Evolutionary conservation across 176 grass and related monocot species (phyloP), one percentile per base, ranked within the genome.

Genomic region (Metroxylon sagu): DNA sequence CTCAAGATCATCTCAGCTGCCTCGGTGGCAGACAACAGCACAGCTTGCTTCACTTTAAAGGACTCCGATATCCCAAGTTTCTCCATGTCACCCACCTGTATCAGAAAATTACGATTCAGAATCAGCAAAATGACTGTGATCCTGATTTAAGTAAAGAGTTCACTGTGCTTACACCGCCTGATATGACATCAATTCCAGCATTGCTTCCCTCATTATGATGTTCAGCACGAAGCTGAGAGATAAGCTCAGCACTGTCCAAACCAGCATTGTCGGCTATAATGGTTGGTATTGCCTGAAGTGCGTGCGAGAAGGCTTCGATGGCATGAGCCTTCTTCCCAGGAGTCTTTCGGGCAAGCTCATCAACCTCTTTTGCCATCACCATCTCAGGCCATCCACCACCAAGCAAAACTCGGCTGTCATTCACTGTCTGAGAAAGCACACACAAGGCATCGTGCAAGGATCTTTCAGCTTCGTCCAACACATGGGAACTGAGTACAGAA

Each of bases 381-480:
- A 97, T 91, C 81, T 97, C 92, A 16, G 87, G 87, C 87, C 93
- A 97, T 72, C 93, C 93, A 72, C 93, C 87, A 0, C 93, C 93
- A 57, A 91, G 79, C 21, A 97, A 57, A 12, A 97, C 93, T 54
- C 84, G 79, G 54, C 75, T 88, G 56, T 97, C 93, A 48, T 88
- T 90, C 57, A 97, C 84, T 48, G 93, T 97, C 54, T 97, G 93
- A 0, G 87, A 88, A 55, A 97, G 84, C 61, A 92, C 93, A 52
- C 84, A 97, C 0, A 97, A 60, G 23, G 93, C 93, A 71, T 97
- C 93, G 29, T 91, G 93, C 77, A 97, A 68, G 4, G 93, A 97
- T 67, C 93, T 97, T 72, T 97, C 87, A 0, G 92, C 87, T 67
- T 97, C 92, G 52, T 91, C 87, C 50, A 97, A 81, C 5, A 97